Conservation (phyloP, 768 basidiomycete genomes). For the Hypsizygus marmoreus region DNA sequence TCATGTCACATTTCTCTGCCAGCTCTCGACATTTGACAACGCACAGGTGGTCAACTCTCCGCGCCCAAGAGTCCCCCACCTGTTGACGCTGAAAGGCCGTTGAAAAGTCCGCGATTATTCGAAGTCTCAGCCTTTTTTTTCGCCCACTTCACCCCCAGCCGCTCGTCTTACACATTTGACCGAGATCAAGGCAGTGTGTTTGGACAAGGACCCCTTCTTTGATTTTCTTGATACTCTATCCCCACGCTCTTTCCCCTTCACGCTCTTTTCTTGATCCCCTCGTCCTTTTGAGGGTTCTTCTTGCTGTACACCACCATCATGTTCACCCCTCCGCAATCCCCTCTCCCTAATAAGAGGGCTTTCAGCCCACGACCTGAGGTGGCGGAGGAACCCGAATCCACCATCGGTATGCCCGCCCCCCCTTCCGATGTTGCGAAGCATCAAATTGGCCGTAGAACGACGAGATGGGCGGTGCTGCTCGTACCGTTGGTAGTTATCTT, state of each 20-base stretch:
- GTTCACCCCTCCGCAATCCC: slow-evolving; percentile 19
- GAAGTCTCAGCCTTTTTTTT: background rate
- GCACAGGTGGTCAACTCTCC: background rate
- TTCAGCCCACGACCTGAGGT: slow-evolving; percentile 10
- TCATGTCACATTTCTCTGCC: background rate
- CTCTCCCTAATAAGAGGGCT: slow-evolving; percentile 8
- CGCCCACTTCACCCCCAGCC: background rate
- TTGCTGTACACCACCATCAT: slow-evolving; percentile 1
- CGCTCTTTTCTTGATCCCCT: slow-evolving; percentile 13
- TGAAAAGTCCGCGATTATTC: background rate
- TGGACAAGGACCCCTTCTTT: slow-evolving; percentile 3
- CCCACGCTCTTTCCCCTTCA: slow-evolving; percentile 11
- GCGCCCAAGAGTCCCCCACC: background rate
- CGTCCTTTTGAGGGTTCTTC: background rate
- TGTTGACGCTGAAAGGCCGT: background rate
- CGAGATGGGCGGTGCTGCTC: slow-evolving; percentile 54
- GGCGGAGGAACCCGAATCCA: slow-evolving; percentile 6
- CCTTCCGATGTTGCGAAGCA: slow-evolving; percentile 33
- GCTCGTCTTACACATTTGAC: slow-evolving; percentile 3
- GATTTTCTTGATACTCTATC: slow-evolving; percentile 4
- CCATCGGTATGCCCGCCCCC: slow-evolving; percentile 8
- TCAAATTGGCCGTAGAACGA: slow-evolving; percentile 43
- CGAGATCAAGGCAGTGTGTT: slow-evolving; percentile 14
- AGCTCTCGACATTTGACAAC: slow-evolving; percentile 9
- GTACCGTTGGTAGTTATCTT: slow-evolving; percentile 58